Base-by-base conservation (phyloP, 2,329 filamentous ascomycete species). In the Clathrospora elynae region DNA sequence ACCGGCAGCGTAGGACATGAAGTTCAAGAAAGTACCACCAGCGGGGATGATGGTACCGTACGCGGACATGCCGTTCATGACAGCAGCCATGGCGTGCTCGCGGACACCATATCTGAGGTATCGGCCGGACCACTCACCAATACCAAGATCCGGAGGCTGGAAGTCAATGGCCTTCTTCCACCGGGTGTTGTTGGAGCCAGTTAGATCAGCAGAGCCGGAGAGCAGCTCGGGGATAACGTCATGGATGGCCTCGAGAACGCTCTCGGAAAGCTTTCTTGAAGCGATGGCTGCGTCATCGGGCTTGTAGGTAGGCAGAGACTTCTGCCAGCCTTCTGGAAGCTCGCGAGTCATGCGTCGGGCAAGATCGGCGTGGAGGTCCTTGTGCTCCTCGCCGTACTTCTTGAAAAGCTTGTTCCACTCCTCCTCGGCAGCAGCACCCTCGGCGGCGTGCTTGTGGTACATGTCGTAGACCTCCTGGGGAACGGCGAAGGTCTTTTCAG, bases 131-230 rank as follows among this genome's bases (percentile, higher is more conserved):
- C 89, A 96, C 75, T 92, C 85, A 69, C 93, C 93, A 63, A 99
- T 87, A 54, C 87, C 87, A 55, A 83, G 86, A 65, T 82, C 79
- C 47, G 90, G 88, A 55, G 91, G 89, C 81, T 99, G 93, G 86
- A 99, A 97, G 80, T 99, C 93, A 59, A 92, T 84, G 43, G 93
- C 92, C 41, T 84, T 82, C 87, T 97, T 99, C 90, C 91, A 96
- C 72, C 91, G 86, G 61, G 93, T 99, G 79, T 97, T 86, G 84
- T 99, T 99, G 71, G 93, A 97, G 70, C 90, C 90, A 71, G 93
- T 99, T 81, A 99, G 75, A 81, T 99, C 93, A 63, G 93, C 93
- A 56, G 93, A 99, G 65, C 93, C 93, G 72, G 92, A 95, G 50
- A 99, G 75, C 46, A 99, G 85, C 76, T 97, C 93, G 58, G 93